phyloP scores from a whole-genome alignment of 768 basidiomycete species.

The Podaxis rugospora region DNA sequence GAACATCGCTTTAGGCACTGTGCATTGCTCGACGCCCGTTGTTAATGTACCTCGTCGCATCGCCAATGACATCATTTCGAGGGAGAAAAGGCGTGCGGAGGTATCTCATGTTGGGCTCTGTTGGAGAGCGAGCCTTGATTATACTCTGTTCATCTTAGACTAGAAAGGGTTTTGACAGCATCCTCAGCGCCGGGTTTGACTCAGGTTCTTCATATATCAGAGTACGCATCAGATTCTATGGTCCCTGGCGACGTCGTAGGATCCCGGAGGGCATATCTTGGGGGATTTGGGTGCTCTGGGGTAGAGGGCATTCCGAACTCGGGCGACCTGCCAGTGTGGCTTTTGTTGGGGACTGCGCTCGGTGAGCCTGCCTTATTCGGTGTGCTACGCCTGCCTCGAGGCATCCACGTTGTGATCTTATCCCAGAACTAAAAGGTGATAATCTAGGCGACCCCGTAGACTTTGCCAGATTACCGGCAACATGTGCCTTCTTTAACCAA shows the following conservation, averaged over 20 bases:
- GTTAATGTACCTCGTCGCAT: not conserved
- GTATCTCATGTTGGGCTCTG: not conserved
- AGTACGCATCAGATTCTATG: not conserved
- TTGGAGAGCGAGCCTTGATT: not conserved
- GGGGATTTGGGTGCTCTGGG: not conserved
- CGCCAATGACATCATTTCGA: not conserved
- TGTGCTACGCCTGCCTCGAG: conserved; percentile 30
- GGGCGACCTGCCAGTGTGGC: conserved; percentile 7
- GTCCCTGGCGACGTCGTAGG: not conserved
- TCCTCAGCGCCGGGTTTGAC: conserved; percentile 4
- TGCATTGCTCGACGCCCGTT: not conserved
- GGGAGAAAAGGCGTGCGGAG: not conserved
- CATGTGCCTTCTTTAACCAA: conserved; percentile 26
- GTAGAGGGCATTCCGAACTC: conserved; percentile 12
- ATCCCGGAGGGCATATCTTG: not conserved
- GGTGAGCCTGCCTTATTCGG: conserved; percentile 4
- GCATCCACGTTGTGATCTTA: conserved; percentile 47
- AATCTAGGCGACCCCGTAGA: conserved; percentile 28
- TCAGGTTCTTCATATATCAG: not conserved
- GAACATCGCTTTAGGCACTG: not conserved
- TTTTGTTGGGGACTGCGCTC: conserved; percentile 4
- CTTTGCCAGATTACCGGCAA: conserved; percentile 27
- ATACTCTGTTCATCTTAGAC: not conserved
- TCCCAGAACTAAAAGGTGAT: conserved; percentile 26
- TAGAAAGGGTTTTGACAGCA: not conserved